Base-by-base conservation (phyloP, 2,329 filamentous ascomycete genomes). In the Ophiosphaerella narmari region DNA sequence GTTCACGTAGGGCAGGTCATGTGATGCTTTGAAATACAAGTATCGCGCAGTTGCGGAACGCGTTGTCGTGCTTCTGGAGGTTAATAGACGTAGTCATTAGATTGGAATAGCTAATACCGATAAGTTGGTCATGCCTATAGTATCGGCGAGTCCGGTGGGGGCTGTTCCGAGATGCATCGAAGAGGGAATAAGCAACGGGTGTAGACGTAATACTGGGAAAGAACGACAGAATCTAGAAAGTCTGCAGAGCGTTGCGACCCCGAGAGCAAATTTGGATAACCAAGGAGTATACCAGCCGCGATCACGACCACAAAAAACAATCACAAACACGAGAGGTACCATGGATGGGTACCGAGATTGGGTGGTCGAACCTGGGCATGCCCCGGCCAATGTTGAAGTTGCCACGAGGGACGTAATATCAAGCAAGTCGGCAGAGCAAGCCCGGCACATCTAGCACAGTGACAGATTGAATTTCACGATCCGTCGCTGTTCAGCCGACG, bases 11-110 rank as follows among this genome's bases (percentile, higher is more conserved):
- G 49, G 46, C 43, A 39, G 48, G 56, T 65, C 56, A 60, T 61
- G 62, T 66, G 57, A 65, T 48, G 52, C 29, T 21, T 46, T 24
- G 44, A 36, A 60, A 37, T 54, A 48, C 51, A 55, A 55, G 46
- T 56, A 44, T 35, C 38, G 39, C 26, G 11, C 33, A 47, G 52
- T 47, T 18, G 46, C 54, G 55, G 26, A 50, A 57, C 33, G 48
- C 23, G 16, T 24, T 48, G 24, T 21, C 32, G 55, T 55, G 46
- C 44, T 49, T 48, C 52, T 59, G 59, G 52, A 46, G 8, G 35
- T 39, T 18, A 33, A 18, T 24, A 39, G 21, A 39, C 14, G 18
- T 26, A 13, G 32, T 21, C 18, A 21, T 21, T 41, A 14, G 57
- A 42, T 43, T 35, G 21, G 39, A 37, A 21, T 34, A 14, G 16